phyloP scores from a whole-genome alignment of 2,329 filamentous ascomycete species.

The Hymenoscyphus infarciens region DNA sequence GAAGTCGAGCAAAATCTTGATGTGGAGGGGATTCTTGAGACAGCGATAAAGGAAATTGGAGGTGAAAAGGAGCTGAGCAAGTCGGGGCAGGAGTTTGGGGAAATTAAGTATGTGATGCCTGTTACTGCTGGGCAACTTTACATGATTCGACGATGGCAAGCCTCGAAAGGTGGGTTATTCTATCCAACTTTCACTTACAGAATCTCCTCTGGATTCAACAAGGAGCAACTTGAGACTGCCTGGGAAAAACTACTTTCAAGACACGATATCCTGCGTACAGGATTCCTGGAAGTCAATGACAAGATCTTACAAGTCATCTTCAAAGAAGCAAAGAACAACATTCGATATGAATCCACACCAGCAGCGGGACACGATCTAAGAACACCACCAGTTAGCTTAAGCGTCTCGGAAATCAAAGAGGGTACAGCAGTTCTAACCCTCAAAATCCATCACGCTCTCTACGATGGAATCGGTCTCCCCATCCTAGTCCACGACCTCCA shows the following conservation, averaged over 20 bases:
- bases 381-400: slow-evolving; percentile 28
- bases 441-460: slow-evolving; percentile 79
- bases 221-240: slow-evolving; percentile 47
- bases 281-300: slow-evolving; percentile 45
- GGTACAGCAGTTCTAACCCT: slow-evolving; percentile 40
- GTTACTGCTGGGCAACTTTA: slow-evolving; percentile 75
- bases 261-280: slow-evolving; percentile 65
- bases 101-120: slow-evolving; percentile 55
- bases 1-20: slow-evolving; percentile 37
- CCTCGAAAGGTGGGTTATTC: slow-evolving; percentile 63
- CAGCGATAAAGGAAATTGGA: slow-evolving; percentile 41
- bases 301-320: slow-evolving; percentile 65
- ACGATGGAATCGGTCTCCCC: slow-evolving; percentile 78
- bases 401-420: slow-evolving; percentile 18
- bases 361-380: slow-evolving; percentile 14
- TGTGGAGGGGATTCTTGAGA: slow-evolving; percentile 38
- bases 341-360: slow-evolving; percentile 28
- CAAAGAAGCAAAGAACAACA: slow-evolving; percentile 36
- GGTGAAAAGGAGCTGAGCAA: slow-evolving; percentile 37
- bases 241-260: slow-evolving; percentile 58
- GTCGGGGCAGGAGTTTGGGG: slow-evolving; percentile 36
- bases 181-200: slow-evolving; percentile 68
- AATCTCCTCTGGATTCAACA: slow-evolving; percentile 41
- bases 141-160: slow-evolving; percentile 75
- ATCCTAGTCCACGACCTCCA: slow-evolving; percentile 54